A percentile compares a stretch with the other conserved stretches of the same genome.
Conservation (phyloP, 108 stramenopile genomes). For the Cylindrotheca fusiformis region DNA sequence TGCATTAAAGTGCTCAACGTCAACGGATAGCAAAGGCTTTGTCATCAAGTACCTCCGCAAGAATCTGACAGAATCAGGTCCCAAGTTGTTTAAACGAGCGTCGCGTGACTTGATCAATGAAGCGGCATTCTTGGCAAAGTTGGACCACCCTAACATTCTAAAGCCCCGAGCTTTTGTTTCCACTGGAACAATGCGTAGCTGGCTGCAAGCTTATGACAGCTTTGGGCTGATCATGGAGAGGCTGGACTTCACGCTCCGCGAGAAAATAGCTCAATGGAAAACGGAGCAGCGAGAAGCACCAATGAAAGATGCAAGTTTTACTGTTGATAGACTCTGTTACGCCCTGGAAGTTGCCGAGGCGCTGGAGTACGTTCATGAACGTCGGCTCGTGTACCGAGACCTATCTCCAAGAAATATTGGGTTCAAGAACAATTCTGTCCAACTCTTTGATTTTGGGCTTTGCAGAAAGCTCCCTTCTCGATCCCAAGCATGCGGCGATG, state of each 20-base stretch:
- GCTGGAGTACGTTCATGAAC: slow-evolving; percentile 28
- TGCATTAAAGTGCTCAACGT: not conserved
- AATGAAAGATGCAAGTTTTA: not conserved
- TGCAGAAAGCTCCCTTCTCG: slow-evolving; percentile 10
- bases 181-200: slow-evolving; percentile 27
- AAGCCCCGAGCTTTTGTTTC: slow-evolving; percentile 56
- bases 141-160: slow-evolving; percentile 71
- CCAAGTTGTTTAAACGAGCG: slow-evolving; percentile 32
- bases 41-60: slow-evolving; percentile 56
- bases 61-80: not conserved
- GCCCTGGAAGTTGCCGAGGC: slow-evolving; percentile 30
- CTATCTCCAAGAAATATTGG: slow-evolving; percentile 37
- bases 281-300: slow-evolving; percentile 10
- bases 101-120: slow-evolving; percentile 64
- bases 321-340: not conserved
- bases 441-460: slow-evolving; percentile 37
- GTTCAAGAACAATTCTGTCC: slow-evolving; percentile 14
- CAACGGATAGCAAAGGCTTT: slow-evolving; percentile 17
- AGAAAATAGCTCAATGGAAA: slow-evolving; percentile 47
- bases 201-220: slow-evolving; percentile 27
- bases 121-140: slow-evolving; percentile 51
- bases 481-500: not conserved
- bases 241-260: slow-evolving; percentile 31
- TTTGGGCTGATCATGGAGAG: slow-evolving; percentile 59
- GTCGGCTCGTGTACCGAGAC: slow-evolving; percentile 29